Percentiles rank a stretch among this genome's conserved stretches.
These are phyloP conservation scores for Coniophora puteana DNA, from an alignment of 1,284 basidiomycete species.

Conservation along the genomic window DNA sequence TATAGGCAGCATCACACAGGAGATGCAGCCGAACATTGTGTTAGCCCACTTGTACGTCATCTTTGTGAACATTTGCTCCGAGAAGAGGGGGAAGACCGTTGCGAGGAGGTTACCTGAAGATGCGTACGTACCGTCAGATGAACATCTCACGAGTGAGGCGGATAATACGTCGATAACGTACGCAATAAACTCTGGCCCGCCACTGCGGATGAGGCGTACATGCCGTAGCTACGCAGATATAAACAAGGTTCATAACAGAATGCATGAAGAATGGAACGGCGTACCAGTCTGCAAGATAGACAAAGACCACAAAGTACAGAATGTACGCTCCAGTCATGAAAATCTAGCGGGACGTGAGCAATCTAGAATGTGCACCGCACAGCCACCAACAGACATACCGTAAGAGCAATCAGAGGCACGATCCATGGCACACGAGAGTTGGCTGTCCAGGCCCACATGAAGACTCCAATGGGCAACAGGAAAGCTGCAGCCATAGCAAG, in stretches of 20 bases:
- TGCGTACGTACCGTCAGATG: background rate
- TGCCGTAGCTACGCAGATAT: conserved; percentile 44
- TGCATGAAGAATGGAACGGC: conserved; percentile 10
- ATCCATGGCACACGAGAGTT: conserved; percentile 34
- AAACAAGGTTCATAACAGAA: conserved; percentile 1
- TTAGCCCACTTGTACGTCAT: conserved; percentile 65
- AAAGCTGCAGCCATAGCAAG: conserved; percentile 52
- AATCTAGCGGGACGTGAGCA: conserved; percentile 46
- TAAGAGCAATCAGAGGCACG: conserved; percentile 40
- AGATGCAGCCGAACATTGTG: conserved; percentile 58
- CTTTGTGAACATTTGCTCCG: conserved; percentile 50
- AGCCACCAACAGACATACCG: conserved; percentile 30
- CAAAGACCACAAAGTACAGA: conserved; percentile 61
- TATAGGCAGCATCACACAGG: conserved; percentile 55
- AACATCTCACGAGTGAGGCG: background rate
- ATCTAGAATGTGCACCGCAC: conserved; percentile 45
- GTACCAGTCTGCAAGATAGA: conserved; percentile 66
- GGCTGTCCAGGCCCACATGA: conserved; percentile 46
- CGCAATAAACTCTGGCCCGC: conserved; percentile 69
- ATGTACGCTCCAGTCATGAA: conserved; percentile 52
- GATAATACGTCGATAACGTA: conserved; percentile 23
- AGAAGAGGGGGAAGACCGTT: conserved; percentile 59
- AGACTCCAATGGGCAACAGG: conserved; percentile 48
- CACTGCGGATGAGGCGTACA: conserved; percentile 69
- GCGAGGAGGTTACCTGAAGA: conserved; percentile 48